Percentiles rank a stretch among this genome's conserved stretches.
phyloP scores from a whole-genome alignment of 257 asterid genomes.

The Scutellaria minor region DNA sequence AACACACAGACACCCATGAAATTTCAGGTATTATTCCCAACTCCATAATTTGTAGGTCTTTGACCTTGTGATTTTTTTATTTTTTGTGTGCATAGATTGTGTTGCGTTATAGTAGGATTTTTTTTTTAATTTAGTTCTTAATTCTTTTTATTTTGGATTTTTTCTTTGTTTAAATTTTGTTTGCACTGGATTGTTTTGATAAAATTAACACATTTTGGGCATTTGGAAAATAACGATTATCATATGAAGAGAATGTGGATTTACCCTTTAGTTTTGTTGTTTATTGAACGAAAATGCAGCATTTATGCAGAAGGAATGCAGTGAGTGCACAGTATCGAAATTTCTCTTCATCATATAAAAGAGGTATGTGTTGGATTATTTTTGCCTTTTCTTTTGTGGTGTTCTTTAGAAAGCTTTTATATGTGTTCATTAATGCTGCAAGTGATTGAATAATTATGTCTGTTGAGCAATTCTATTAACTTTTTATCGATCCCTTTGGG shows the following conservation, averaged over 20 bases:
- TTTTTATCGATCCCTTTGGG: too few species aligned
- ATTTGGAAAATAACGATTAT: slow-evolving; percentile 2
- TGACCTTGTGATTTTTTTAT: neutral
- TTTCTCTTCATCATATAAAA: slow-evolving; percentile 51
- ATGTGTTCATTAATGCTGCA: neutral
- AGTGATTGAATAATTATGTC: neutral
- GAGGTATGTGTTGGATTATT: slow-evolving; percentile 42
- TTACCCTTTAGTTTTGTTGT: neutral
- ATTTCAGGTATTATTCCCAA: slow-evolving; percentile 34
- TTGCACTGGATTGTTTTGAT: slow-evolving; percentile 14
- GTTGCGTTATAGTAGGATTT: neutral
- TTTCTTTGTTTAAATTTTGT: neutral
- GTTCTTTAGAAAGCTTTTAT: slow-evolving; percentile 4
- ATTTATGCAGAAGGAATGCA: slow-evolving; percentile 53
- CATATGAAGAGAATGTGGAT: neutral
- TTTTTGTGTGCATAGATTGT: neutral
- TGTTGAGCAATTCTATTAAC: slow-evolving; percentile 2
- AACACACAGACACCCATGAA: slow-evolving; percentile 25
- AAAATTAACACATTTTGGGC: neutral
- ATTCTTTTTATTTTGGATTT: neutral
- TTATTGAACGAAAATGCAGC: slow-evolving; percentile 50
- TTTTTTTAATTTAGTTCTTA: neutral
- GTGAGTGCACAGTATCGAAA: slow-evolving; percentile 50
- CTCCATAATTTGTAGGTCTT: neutral
- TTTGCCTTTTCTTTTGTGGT: neutral